phyloP scores from a whole-genome alignment of 768 basidiomycete species.

The Lactarius pseudohatsudake region DNA sequence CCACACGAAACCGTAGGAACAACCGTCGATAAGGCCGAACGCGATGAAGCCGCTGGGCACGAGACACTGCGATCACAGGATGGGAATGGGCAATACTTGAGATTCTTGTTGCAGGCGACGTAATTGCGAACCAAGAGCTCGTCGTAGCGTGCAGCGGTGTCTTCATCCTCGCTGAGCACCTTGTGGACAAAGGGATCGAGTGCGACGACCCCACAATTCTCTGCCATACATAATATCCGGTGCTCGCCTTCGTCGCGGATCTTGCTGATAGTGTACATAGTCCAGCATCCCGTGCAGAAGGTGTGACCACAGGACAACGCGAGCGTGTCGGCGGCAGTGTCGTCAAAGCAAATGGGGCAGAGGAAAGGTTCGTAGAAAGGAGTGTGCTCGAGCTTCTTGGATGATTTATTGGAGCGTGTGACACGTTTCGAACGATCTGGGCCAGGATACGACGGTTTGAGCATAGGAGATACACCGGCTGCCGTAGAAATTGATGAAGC shows the following conservation, averaged over 20 bases:
- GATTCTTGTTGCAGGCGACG: constrained; percentile 75
- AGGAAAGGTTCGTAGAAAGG: constrained; percentile 57
- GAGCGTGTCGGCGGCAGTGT: constrained; percentile 58
- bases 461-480: constrained; percentile 66
- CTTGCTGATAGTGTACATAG: constrained; percentile 74
- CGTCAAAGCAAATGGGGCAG: constrained; percentile 94
- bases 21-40: constrained; percentile 66
- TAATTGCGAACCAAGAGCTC: constrained; percentile 89
- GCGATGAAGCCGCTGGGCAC: constrained; percentile 78
- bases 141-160: constrained; percentile 69
- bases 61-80: constrained; percentile 93
- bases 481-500: constrained; percentile 64
- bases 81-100: constrained; percentile 96
- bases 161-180: constrained; percentile 54
- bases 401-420: constrained; percentile 32
- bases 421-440: constrained; percentile 37
- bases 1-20: constrained; percentile 91
- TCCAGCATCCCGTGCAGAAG: constrained; percentile 86
- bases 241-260: constrained; percentile 80
- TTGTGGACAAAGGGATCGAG: constrained; percentile 62
- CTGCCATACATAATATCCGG: constrained; percentile 75
- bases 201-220: constrained; percentile 64
- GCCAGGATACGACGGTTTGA: constrained; percentile 35
- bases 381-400: constrained; percentile 27
- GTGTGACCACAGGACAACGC: constrained; percentile 79